Base-by-base conservation (phyloP, 208 protist genomes). In the Paratrypanosoma confusum region DNA sequence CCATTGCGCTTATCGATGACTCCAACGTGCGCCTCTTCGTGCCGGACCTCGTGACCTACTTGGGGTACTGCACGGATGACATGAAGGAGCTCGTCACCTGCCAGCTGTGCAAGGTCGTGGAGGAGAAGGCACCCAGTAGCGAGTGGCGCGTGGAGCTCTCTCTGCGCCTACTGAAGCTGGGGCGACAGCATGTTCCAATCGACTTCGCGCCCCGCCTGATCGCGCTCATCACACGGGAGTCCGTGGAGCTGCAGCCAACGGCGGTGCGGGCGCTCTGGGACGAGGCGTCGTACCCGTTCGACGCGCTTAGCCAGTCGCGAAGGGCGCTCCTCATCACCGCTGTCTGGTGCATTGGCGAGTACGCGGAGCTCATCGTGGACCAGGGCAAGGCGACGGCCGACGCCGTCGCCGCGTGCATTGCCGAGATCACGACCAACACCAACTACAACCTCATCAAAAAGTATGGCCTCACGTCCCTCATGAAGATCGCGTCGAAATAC, bases 101-200 rank as follows among this genome's bases (percentile, higher is more conserved):
- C 8, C 90, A 97, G 57, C 58, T 99, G 11, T 96, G 86, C 57
- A 70, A 58, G 13, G 74, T 95, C 20, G 74, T 93, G 13, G 95
- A 98, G 57, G 67, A 60, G 7, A 90, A 94, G 50, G 83, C 93
- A 17, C 96, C 96, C 5, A 95, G 46, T 32, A 81, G 92, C 18
- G 86, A 94, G 39, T 99, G 96, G 96, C 94, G 95, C 43, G 69
- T 98, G 3, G 96, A 99, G 51, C 93, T 95, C 7, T 90, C 97
- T 0, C 62, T 99, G 18, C 61, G 87, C 18, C 66, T 98, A 7
- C 65, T 98, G 23, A 80, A 69, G 25, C 57, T 92, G 20, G 82
- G 78, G 20, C 61, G 64, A 21, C 61, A 88, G 51, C 60, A 75
- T 46, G 81, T 68, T 0, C 63, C 72, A 29, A 39, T 81, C 13